Conservation (phyloP, 345 rosid species). For the Camelina laxa region DNA sequence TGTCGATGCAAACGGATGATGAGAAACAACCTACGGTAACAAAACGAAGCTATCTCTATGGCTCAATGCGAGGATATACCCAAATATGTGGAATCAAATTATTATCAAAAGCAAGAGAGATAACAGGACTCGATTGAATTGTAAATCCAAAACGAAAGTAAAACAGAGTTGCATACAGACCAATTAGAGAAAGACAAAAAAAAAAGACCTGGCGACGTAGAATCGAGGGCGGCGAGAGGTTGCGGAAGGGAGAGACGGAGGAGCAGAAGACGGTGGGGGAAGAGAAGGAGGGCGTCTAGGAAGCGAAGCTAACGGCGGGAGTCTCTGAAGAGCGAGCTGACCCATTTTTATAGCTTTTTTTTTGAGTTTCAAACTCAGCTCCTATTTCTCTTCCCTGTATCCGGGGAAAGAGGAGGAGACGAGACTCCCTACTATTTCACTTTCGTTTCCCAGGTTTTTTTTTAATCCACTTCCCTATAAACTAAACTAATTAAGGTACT, state of each 20-base stretch:
- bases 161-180: background rate
- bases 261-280: conserved; percentile 26
- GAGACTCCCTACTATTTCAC: background rate
- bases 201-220: conserved; percentile 41
- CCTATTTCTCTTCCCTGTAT: conserved; percentile 28
- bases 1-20: conserved; percentile 15
- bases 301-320: conserved; percentile 39
- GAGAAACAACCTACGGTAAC: background rate
- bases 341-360: conserved; percentile 40
- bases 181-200: background rate
- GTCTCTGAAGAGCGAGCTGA: conserved; percentile 47
- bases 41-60: background rate
- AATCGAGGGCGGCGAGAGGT: conserved; percentile 39
- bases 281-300: conserved; percentile 34
- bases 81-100: background rate
- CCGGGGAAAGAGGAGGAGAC: conserved; percentile 38
- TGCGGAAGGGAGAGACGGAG: conserved; percentile 21
- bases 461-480: background rate
- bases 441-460: background rate
- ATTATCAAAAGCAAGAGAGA: background rate
- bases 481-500: background rate
- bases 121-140: background rate
- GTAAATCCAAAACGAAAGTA: background rate
- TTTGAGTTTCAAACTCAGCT: conserved; percentile 9
- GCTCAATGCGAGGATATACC: background rate